Evolutionary conservation across 2,329 filamentous ascomycete genomes (phyloP).

Genomic region (Phialocephala sp.): DNA sequence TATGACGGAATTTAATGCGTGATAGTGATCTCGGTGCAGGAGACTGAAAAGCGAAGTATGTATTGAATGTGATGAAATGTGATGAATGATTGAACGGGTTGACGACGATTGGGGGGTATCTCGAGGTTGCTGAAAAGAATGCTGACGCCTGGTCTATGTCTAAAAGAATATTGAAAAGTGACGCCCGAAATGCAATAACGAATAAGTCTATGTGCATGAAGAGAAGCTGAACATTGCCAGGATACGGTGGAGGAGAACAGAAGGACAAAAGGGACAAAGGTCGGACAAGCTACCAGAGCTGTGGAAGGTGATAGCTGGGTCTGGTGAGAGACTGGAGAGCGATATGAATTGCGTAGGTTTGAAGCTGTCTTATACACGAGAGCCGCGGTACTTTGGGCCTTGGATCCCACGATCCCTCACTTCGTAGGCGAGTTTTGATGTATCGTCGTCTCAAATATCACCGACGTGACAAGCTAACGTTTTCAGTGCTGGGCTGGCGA

Average conservation of each 20-base stretch:
- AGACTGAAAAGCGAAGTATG: conserved; percentile 8
- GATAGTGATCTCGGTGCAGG: conserved; percentile 25
- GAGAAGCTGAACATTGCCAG: conserved; percentile 27
- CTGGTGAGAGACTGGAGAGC: conserved; percentile 40
- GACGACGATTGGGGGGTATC: conserved; percentile 31
- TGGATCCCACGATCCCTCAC: conserved; percentile 26
- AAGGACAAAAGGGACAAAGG: conserved; percentile 36
- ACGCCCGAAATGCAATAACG: conserved; percentile 32
- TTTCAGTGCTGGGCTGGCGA: conserved; percentile 34
- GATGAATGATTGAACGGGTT: conserved; percentile 1
- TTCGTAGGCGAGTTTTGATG: conserved; percentile 40
- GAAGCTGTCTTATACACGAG: conserved; percentile 33
- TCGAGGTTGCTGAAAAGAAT: conserved; percentile 27
- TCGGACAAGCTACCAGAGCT: conserved; percentile 54
- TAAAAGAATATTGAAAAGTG: conserved; percentile 27
- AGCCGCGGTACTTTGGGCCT: conserved; percentile 18
- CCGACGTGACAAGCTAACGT: conserved; percentile 39
- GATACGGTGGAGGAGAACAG: conserved; percentile 21
- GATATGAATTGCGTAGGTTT: conserved; percentile 11
- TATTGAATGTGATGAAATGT: conserved; percentile 20
- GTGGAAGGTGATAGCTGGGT: conserved; percentile 44
- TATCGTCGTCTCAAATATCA: conserved; percentile 38
- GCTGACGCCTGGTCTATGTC: conserved; percentile 36
- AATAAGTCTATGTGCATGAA: conserved; percentile 31
- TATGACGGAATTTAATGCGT: conserved; percentile 18